These are phyloP conservation scores for Cutaneotrichosporon sp. DNA, from an alignment of 1,284 basidiomycete species.

Conservation along the genomic window DNA sequence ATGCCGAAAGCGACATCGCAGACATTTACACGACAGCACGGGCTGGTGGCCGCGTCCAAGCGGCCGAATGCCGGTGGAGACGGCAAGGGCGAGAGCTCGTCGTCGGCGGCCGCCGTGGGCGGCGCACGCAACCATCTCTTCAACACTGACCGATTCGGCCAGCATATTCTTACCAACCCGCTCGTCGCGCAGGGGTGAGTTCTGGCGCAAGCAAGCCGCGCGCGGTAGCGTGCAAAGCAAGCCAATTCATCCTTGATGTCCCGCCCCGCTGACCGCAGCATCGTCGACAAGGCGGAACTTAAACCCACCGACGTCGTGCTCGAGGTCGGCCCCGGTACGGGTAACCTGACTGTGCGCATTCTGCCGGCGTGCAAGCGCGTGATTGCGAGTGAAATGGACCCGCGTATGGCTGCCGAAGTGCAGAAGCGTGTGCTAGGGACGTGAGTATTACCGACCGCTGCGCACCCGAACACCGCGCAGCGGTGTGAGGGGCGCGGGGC, in stretches of 20 bases:
- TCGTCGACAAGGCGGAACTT: constrained; percentile 83
- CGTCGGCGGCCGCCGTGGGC: constrained; percentile 53
- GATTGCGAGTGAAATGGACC: constrained; percentile 96
- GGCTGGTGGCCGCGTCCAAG: constrained; percentile 53
- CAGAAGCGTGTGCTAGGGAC: constrained; percentile 97
- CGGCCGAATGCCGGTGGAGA: constrained; percentile 19
- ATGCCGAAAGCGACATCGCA: constrained; percentile 91
- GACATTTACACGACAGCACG: constrained; percentile 69
- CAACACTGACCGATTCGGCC: constrained; percentile 89
- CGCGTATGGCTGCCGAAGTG: constrained; percentile 96
- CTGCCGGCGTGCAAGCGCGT: constrained; percentile 89
- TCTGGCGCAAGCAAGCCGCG: background rate
- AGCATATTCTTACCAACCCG: constrained; percentile 96
- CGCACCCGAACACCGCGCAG: no score
- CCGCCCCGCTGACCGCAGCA: constrained; percentile 50
- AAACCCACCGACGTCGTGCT: constrained; percentile 93
- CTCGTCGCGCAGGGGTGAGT: constrained; percentile 79
- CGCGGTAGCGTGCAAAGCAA: background rate
- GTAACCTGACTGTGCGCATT: constrained; percentile 92
- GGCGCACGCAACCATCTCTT: constrained; percentile 70
- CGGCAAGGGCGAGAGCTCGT: constrained; percentile 24
- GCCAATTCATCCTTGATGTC: background rate
- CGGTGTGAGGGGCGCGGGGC: background rate
- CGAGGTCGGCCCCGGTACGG: constrained; percentile 97
- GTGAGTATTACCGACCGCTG: constrained; percentile 55